phyloP scores from a whole-genome alignment of 352 stramenopile species.

The Phytophthora sansomeana region DNA sequence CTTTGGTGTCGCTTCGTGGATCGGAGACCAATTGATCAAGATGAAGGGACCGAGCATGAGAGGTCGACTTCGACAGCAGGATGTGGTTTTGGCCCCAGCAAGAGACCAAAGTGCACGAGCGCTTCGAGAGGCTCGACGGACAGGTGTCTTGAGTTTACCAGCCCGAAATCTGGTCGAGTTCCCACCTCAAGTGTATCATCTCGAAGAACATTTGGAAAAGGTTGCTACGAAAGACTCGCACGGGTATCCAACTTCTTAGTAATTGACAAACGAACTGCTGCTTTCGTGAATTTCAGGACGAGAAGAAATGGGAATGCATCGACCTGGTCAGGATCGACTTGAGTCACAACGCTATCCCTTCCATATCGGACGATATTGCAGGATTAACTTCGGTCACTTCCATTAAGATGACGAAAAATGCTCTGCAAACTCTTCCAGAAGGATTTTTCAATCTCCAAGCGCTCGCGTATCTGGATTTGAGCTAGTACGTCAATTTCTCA shows the following conservation, averaged over 20 bases:
- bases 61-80: conserved; percentile 45
- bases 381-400: conserved; percentile 58
- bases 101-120: conserved; percentile 63
- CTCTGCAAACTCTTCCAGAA: conserved; percentile 59
- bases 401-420: conserved; percentile 81
- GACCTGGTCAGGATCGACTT: conserved; percentile 84
- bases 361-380: conserved; percentile 63
- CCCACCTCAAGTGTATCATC: conserved; percentile 71
- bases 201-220: conserved; percentile 85
- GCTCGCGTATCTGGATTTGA: conserved; percentile 76
- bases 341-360: conserved; percentile 78
- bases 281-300: conserved; percentile 47
- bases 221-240: conserved; percentile 3
- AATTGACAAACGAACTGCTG: not conserved
- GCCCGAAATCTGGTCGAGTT: conserved; percentile 65
- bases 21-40: not conserved
- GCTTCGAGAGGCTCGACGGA: conserved; percentile 70
- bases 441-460: conserved; percentile 71
- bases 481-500: conserved; percentile 54
- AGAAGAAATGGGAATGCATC: conserved; percentile 89
- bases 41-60: conserved; percentile 25
- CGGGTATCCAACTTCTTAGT: not conserved
- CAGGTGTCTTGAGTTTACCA: conserved; percentile 69
- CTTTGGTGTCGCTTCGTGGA: conserved; percentile 26
- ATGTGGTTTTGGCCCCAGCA: conserved; percentile 64